Conservation (phyloP, 148 eudicot genomes). For the Cornus florida region DNA sequence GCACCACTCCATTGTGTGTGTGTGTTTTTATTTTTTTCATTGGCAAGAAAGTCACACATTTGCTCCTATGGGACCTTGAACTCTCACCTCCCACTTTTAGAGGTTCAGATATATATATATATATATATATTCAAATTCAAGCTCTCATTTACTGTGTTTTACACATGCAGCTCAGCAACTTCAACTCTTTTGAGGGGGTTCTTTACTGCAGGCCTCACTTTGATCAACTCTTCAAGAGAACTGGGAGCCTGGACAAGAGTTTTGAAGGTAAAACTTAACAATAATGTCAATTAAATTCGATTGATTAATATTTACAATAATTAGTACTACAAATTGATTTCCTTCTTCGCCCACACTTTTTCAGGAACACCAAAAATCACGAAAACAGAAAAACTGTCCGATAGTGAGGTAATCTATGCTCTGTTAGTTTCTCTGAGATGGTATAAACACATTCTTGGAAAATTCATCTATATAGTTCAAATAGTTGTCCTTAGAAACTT, state of each 20-base stretch:
- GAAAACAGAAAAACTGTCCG: constrained; percentile 49
- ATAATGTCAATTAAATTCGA: background rate
- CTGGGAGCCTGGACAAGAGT: constrained; percentile 91
- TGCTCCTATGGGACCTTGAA: no score
- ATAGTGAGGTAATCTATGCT: constrained; percentile 44
- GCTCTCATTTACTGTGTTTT: background rate
- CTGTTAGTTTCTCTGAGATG: background rate
- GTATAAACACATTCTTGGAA: background rate
- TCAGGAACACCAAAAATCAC: constrained; percentile 67
- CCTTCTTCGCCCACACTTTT: constrained; percentile 1
- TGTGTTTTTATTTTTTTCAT: no score
- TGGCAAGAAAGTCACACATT: no score
- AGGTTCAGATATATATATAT: no score
- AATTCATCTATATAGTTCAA: background rate
- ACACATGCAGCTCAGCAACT: constrained; percentile 68
- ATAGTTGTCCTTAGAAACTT: background rate
- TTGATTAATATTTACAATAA: background rate
- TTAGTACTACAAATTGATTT: background rate
- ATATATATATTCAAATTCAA: no score
- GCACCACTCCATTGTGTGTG: no score
- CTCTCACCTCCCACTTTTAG: no score
- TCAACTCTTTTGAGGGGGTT: constrained; percentile 87
- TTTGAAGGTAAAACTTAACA: constrained; percentile 53
- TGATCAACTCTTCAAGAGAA: constrained; percentile 81
- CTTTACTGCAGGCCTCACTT: constrained; percentile 87